Evolutionary conservation across 441 rosid species (phyloP).

Genomic region (Gossypium laxum): DNA sequence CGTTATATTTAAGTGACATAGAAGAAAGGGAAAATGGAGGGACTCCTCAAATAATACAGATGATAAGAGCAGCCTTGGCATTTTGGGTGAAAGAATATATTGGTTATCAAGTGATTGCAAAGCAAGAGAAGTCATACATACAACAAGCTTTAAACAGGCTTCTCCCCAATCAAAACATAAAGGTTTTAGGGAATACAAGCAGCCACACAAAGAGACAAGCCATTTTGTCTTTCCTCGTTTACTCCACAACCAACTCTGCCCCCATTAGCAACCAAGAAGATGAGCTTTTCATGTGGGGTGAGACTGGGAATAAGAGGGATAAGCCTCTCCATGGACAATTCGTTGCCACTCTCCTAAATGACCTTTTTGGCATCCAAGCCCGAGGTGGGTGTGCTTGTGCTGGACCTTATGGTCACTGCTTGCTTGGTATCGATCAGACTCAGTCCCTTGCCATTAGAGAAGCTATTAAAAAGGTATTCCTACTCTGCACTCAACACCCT

Average conservation of each 20-base stretch:
- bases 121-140: constrained; percentile 31
- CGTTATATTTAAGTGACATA: constrained; percentile 36
- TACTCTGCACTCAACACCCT: neutral
- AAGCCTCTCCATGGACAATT: constrained; percentile 56
- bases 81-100: constrained; percentile 53
- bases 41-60: constrained; percentile 55
- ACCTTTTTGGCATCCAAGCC: constrained; percentile 56
- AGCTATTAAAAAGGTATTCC: constrained; percentile 32
- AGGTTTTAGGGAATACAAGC: constrained; percentile 34
- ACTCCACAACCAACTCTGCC: constrained; percentile 27
- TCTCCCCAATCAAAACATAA: constrained; percentile 29
- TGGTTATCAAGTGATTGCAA: constrained; percentile 25
- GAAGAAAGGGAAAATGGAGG: constrained; percentile 56
- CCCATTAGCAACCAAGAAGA: neutral
- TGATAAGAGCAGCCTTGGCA: constrained; percentile 41
- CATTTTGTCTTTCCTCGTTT: constrained; percentile 41
- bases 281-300: constrained; percentile 30
- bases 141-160: constrained; percentile 38
- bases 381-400: constrained; percentile 67
- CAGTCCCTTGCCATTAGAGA: constrained; percentile 6
- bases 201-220: constrained; percentile 25
- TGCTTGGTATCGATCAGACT: constrained; percentile 29
- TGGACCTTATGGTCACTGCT: constrained; percentile 48
- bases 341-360: constrained; percentile 43
- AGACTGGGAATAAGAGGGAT: constrained; percentile 23